These are phyloP conservation scores for Thalassiosira profunda DNA, from an alignment of 108 stramenopile genomes.

Conservation along the genomic window DNA sequence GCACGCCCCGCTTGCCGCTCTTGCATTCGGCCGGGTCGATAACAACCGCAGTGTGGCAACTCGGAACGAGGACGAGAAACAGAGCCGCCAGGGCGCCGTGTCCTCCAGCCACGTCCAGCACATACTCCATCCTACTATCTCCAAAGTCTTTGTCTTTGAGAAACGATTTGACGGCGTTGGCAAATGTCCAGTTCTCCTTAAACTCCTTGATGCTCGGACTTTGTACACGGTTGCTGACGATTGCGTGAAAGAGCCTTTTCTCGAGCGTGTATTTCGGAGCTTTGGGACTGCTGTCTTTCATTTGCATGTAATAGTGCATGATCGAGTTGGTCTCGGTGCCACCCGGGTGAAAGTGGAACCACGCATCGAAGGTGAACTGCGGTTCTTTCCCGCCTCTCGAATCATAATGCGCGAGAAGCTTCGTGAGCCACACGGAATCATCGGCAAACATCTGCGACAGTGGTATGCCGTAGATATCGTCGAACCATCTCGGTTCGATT, in stretches of 20 bases:
- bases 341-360: constrained; percentile 72
- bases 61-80: constrained; percentile 62
- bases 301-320: constrained; percentile 63
- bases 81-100: constrained; percentile 83
- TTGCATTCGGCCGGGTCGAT: constrained; percentile 66
- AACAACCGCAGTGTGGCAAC: constrained; percentile 52
- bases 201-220: constrained; percentile 79
- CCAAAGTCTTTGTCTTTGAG: too few relatives aligned
- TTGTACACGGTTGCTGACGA: constrained; percentile 56
- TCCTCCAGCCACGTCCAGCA: constrained; percentile 83
- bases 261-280: constrained; percentile 45
- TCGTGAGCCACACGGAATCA: constrained; percentile 75
- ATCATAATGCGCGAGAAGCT: constrained; percentile 45
- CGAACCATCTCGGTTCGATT: constrained; percentile 78
- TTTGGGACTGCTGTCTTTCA: constrained; percentile 10
- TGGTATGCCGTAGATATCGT: constrained; percentile 60
- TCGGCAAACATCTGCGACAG: constrained; percentile 88
- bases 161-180: constrained; percentile 59
- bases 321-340: constrained; percentile 67
- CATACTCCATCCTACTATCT: constrained; percentile 36
- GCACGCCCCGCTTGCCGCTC: constrained; percentile 54
- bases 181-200: constrained; percentile 73
- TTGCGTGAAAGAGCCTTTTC: constrained; percentile 66
- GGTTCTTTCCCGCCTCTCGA: not conserved
- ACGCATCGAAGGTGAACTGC: constrained; percentile 58